Evolutionary conservation across 768 basidiomycete species (phyloP), one percentile per base, ranked within the genome.

Genomic region (Lanmaoa rubissima): DNA sequence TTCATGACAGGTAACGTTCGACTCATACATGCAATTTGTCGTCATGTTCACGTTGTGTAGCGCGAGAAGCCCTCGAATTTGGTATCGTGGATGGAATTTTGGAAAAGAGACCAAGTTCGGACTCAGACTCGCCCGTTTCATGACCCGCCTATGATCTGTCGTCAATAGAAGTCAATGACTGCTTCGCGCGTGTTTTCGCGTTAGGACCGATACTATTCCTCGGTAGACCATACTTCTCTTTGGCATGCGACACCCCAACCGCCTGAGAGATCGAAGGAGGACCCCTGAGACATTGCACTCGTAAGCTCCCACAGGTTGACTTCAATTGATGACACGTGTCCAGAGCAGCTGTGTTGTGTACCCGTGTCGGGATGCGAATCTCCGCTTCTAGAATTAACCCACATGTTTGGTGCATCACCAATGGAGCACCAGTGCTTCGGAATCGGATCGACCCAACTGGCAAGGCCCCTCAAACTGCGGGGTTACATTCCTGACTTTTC

Each of bases 51-150:
- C 66, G 62, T 60, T 69, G 49, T 56, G 61, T 58, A 61, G 92
- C 94, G 5, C 84, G 87, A 69, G 91, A 96, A 79, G 93, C 94
- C 13, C 77, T 92, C 61, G 81, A 85, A 36, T 98, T 98, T 73
- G 94, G 94, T 40, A 90, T 98, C 53, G 90, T 97, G 49, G 94
- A 98, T 74, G 89, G 88, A 53, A 91, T 98, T 63, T 79, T 97
- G 53, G 88, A 93, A 73, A 88, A 82, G 67, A 78, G 89, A 55
- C 88, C 88, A 48, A 76, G 78, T 67, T 70, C 79, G 46, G 84
- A 86, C 53, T 67, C 54, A 47, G 70, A 66, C 46, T 49, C 58
- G 39, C 46, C 63, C 17, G 44, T 55, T 59, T 59, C 66, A 53
- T 70, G 56, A 69, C 26, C 34, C 16, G 12, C 48, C 51, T 42